phyloP scores from a whole-genome alignment of 352 stramenopile species.

The Peronospora farinosa region DNA sequence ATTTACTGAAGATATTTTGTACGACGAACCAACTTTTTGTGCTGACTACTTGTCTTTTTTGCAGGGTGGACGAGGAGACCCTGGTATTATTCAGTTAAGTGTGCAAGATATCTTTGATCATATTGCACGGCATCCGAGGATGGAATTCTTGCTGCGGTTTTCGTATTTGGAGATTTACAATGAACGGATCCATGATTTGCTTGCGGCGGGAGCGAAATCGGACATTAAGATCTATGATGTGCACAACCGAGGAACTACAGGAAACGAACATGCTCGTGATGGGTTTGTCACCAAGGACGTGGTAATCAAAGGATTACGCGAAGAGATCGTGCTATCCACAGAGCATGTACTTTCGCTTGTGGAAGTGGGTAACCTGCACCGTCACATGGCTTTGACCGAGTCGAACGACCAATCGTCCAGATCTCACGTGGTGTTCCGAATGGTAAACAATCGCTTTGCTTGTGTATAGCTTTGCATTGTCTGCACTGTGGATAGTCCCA shows the following conservation, averaged over 20 bases:
- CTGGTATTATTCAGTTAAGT: constrained; percentile 81
- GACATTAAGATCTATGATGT: constrained; percentile 78
- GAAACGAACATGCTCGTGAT: constrained; percentile 13
- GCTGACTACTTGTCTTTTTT: constrained; percentile 16
- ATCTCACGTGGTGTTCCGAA: constrained; percentile 73
- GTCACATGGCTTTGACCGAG: constrained; percentile 67
- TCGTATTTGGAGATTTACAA: constrained; percentile 99
- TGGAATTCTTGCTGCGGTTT: constrained; percentile 75
- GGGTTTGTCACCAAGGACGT: constrained; percentile 66
- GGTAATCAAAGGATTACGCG: constrained; percentile 76
- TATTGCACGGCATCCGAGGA: constrained; percentile 48
- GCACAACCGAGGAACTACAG: constrained; percentile 33
- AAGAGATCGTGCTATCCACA: constrained; percentile 71
- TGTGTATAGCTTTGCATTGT: constrained; percentile 10
- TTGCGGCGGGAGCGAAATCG: constrained; percentile 57
- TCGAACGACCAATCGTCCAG: constrained; percentile 76
- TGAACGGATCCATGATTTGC: constrained; percentile 95
- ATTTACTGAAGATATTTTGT: background rate
- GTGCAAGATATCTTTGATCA: constrained; percentile 85
- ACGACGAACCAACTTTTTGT: constrained; percentile 20
- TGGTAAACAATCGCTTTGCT: constrained; percentile 29
- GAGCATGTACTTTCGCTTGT: constrained; percentile 85
- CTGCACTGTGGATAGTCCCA: constrained; percentile 13
- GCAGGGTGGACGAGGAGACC: constrained; percentile 40
- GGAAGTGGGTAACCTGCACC: constrained; percentile 67